These are phyloP conservation scores for Podaxis sp. DNA, from an alignment of 768 basidiomycete species.

Conservation along the genomic window DNA sequence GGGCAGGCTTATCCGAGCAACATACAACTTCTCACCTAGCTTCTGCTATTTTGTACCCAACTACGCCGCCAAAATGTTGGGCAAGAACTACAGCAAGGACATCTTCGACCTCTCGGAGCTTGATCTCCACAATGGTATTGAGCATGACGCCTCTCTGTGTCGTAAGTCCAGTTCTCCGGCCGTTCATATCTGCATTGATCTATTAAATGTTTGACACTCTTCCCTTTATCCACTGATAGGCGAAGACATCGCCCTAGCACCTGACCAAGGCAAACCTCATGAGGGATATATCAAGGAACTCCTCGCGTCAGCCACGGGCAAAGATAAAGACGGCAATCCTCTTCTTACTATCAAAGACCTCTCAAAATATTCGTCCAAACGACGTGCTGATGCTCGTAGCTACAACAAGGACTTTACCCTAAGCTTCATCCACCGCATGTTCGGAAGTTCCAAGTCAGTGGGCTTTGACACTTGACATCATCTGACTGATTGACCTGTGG, in stretches of 20 bases:
- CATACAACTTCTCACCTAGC: slow-evolving; percentile 69
- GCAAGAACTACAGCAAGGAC: slow-evolving; percentile 56
- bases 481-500: neutral
- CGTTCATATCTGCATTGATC: neutral
- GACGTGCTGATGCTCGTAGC: slow-evolving; percentile 54
- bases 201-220: neutral
- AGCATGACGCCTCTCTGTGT: slow-evolving; percentile 65
- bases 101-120: slow-evolving; percentile 67
- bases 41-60: slow-evolving; percentile 71
- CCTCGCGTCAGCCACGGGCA: slow-evolving; percentile 58
- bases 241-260: slow-evolving; percentile 43
- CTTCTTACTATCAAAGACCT: slow-evolving; percentile 61
- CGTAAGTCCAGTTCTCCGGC: slow-evolving; percentile 41
- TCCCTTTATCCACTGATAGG: slow-evolving; percentile 35
- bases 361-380: slow-evolving; percentile 54
- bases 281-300: slow-evolving; percentile 54
- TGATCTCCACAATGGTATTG: slow-evolving; percentile 73
- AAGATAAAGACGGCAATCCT: slow-evolving; percentile 43
- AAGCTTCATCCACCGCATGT: slow-evolving; percentile 50
- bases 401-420: slow-evolving; percentile 60
- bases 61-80: slow-evolving; percentile 56
- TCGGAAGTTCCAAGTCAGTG: slow-evolving; percentile 67
- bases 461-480: neutral
- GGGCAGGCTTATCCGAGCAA: slow-evolving; percentile 40
- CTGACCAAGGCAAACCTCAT: slow-evolving; percentile 55